These are phyloP conservation scores for Penicillium antarcticum DNA, from an alignment of 495 filamentous ascomycete species.

Conservation along the genomic window DNA sequence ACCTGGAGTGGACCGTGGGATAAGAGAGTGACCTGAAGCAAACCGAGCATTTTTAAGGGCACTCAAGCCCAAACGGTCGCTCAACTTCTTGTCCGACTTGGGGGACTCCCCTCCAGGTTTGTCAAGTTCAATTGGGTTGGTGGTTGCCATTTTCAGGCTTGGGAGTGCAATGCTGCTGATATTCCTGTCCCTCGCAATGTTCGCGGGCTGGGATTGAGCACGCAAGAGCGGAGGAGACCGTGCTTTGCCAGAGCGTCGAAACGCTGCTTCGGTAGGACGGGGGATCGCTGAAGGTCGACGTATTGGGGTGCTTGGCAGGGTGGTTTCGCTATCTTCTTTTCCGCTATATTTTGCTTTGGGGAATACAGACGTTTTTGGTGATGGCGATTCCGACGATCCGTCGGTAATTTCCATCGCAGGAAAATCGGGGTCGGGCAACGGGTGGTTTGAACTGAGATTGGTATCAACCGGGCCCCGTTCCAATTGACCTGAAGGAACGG, in stretches of 20 bases:
- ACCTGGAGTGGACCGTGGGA: slow-evolving; percentile 78
- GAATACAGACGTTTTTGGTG: slow-evolving; percentile 6
- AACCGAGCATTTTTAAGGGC: slow-evolving; percentile 61
- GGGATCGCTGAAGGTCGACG: slow-evolving; percentile 49
- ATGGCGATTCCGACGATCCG: not conserved
- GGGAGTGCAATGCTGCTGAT: slow-evolving; percentile 15
- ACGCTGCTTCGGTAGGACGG: slow-evolving; percentile 44
- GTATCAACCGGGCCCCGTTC: slow-evolving; percentile 15
- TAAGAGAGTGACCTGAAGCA: slow-evolving; percentile 65
- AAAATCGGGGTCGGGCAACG: slow-evolving; percentile 3
- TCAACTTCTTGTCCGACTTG: slow-evolving; percentile 66
- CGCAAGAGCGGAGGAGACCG: slow-evolving; percentile 66
- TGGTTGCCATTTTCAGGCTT: slow-evolving; percentile 14
- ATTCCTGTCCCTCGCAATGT: slow-evolving; percentile 29
- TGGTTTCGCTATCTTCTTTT: not conserved
- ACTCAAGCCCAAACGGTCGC: slow-evolving; percentile 59
- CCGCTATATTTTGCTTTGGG: not conserved
- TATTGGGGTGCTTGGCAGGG: slow-evolving; percentile 22
- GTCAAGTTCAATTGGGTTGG: slow-evolving; percentile 15
- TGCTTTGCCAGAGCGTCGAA: slow-evolving; percentile 32
- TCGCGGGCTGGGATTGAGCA: slow-evolving; percentile 66
- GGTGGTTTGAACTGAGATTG: slow-evolving; percentile 2
- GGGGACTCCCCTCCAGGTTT: slow-evolving; percentile 23
- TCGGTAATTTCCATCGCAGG: slow-evolving; percentile 12
- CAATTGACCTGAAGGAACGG: slow-evolving; percentile 47